Conservation (phyloP, 1,284 basidiomycete genomes). For the Ceratobasidium sp. region DNA sequence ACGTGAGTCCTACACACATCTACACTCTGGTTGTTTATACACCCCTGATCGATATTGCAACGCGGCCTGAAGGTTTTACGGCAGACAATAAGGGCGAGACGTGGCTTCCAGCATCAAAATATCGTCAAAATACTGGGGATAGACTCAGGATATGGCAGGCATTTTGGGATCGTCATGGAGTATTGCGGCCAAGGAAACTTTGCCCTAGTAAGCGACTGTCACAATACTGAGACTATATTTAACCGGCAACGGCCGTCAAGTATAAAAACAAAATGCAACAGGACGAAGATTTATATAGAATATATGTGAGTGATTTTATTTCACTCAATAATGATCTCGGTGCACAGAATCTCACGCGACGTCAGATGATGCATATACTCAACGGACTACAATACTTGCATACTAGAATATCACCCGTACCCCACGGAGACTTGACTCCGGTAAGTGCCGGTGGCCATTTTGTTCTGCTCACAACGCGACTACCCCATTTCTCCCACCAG, state of each 20-base stretch:
- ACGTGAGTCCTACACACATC: neutral
- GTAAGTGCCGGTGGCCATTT: slow-evolving; percentile 3
- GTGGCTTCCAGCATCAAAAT: slow-evolving; percentile 18
- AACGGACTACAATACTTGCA: slow-evolving; percentile 29
- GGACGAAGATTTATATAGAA: slow-evolving; percentile 14
- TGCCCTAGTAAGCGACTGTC: neutral
- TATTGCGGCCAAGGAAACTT: slow-evolving; percentile 23
- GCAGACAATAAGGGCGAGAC: neutral
- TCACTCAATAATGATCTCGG: too few species aligned
- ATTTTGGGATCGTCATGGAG: slow-evolving; percentile 4
- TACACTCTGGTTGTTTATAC: neutral
- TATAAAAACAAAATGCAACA: slow-evolving; percentile 27
- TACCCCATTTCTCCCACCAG: neutral
- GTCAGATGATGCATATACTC: slow-evolving; percentile 13
- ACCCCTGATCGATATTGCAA: neutral
- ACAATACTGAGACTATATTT: neutral
- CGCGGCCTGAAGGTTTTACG: neutral
- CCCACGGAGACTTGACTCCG: slow-evolving; percentile 32
- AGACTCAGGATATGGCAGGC: slow-evolving; percentile 5
- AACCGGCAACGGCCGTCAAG: neutral
- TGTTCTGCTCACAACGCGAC: neutral
- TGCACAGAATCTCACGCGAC: too few species aligned
- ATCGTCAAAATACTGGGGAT: slow-evolving; percentile 17
- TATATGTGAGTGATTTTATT: slow-evolving; percentile 24
- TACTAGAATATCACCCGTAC: neutral